Percentiles rank a stretch among this genome's conserved stretches.
These are phyloP conservation scores for Penicillium psychrofluorescens DNA, from an alignment of 495 filamentous ascomycete genomes.

Conservation along the genomic window DNA sequence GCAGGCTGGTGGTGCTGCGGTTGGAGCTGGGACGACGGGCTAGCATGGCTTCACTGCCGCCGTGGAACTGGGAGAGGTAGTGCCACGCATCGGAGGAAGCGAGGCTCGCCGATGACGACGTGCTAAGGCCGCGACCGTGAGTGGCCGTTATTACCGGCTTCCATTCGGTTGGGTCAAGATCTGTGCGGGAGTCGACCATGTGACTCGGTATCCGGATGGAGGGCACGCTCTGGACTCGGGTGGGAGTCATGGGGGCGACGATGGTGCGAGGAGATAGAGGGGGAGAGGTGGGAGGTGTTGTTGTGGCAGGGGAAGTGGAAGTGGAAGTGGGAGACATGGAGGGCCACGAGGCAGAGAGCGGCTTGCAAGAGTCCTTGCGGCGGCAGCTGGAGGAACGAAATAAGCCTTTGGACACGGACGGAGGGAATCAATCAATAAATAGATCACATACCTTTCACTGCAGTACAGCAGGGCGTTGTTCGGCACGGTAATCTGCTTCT, in stretches of 20 bases:
- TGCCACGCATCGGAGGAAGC: conserved; percentile 40
- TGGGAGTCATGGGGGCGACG: conserved; percentile 38
- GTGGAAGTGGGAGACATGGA: conserved; percentile 1
- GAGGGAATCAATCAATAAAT: no score
- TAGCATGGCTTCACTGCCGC: conserved; percentile 15
- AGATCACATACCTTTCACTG: conserved; percentile 41
- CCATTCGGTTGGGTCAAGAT: conserved; percentile 53
- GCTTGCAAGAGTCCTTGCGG: conserved; percentile 45
- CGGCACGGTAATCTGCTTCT: conserved; percentile 60
- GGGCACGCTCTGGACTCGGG: conserved; percentile 19
- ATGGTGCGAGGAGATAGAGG: conserved; percentile 35
- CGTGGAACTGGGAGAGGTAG: conserved; percentile 44
- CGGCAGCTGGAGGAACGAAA: conserved; percentile 34
- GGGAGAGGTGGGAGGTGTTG: conserved; percentile 25
- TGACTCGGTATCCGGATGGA: conserved; percentile 36
- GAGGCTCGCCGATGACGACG: conserved; percentile 8
- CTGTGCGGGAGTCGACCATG: conserved; percentile 33
- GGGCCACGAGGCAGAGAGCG: conserved; percentile 33
- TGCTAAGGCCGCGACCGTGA: neutral
- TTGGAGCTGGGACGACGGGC: conserved; percentile 21
- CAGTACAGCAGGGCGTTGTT: conserved; percentile 53
- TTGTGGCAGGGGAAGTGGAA: conserved; percentile 5
- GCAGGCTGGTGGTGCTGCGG: conserved; percentile 28
- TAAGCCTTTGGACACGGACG: conserved; percentile 1
- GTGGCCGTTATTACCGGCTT: conserved; percentile 39